phyloP scores from a whole-genome alignment of 805 yeast genomes.

The Cyberlindnera japonica region DNA sequence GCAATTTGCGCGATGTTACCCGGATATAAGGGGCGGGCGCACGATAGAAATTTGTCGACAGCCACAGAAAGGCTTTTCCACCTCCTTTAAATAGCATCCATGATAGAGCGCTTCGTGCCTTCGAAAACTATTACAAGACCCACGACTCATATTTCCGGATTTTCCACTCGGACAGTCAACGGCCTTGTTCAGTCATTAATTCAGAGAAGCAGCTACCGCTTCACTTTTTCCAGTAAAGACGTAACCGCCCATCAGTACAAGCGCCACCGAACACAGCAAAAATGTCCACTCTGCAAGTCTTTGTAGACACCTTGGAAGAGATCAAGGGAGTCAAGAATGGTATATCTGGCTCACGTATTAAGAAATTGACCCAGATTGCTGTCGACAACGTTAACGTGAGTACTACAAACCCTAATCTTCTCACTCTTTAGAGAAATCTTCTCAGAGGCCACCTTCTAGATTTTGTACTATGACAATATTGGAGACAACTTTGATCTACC shows the following conservation, averaged over 20 bases:
- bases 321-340: constrained; percentile 68
- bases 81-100: too few relatives aligned
- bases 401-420: not conserved
- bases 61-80: not conserved
- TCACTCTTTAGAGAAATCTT: not conserved
- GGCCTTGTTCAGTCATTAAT: too few relatives aligned
- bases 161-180: too few relatives aligned
- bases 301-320: constrained; percentile 40
- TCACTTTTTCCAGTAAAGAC: too few relatives aligned
- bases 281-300: constrained; percentile 31
- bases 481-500: too few relatives aligned
- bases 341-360: constrained; percentile 93
- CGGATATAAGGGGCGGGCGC: too few relatives aligned
- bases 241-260: not conserved
- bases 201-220: too few relatives aligned
- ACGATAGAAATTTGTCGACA: not conserved
- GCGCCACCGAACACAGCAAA: not conserved
- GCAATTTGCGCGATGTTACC: not conserved
- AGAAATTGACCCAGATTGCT: constrained; percentile 76
- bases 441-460: not conserved
- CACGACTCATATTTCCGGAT: too few relatives aligned
- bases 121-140: too few relatives aligned
- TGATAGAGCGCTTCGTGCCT: too few relatives aligned
- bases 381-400: constrained; percentile 52
- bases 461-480: not conserved